Evolutionary conservation across 805 yeast genomes (phyloP).

Genomic region (Saturnispora silvae): DNA sequence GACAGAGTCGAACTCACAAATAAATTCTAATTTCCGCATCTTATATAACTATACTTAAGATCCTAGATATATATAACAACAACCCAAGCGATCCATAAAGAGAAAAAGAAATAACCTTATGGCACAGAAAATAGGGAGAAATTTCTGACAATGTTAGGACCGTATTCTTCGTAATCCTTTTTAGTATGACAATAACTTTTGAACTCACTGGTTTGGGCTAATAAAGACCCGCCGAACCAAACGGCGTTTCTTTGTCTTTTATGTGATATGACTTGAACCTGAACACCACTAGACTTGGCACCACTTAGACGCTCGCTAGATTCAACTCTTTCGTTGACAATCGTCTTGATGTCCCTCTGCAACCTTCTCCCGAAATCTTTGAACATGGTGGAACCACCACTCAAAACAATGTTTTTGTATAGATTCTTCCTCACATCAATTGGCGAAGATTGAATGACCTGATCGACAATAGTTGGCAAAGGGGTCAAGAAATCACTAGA

Average conservation of each 20-base stretch:
- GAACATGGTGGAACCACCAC: conserved; percentile 98
- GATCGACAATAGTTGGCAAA: conserved; percentile 90
- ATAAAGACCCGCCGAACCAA: conserved; percentile 96
- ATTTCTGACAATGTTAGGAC: conserved; percentile 96
- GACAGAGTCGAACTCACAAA: too few relatives aligned
- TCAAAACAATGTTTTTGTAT: conserved; percentile 87
- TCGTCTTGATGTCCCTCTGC: conserved; percentile 82
- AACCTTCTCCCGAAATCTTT: conserved; percentile 95
- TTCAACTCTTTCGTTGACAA: conserved; percentile 83
- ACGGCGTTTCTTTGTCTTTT: conserved; percentile 97
- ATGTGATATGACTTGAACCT: conserved; percentile 93
- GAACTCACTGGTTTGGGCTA: conserved; percentile 96
- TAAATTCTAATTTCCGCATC: too few relatives aligned
- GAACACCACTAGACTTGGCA: conserved; percentile 82
- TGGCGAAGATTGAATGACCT: conserved; percentile 89
- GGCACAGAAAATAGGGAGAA: conserved; percentile 91
- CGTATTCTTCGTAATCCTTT: conserved; percentile 94
- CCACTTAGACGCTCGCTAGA: conserved; percentile 69
- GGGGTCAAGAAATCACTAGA: conserved; percentile 94
- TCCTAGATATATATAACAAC: too few relatives aligned
- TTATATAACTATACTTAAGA: too few relatives aligned
- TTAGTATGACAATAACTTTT: conserved; percentile 94
- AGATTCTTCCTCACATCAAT: conserved; percentile 96
- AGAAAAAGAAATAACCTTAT: too few relatives aligned
- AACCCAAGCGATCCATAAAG: too few relatives aligned